phyloP scores from a whole-genome alignment of 2,329 filamentous ascomycete genomes.

The Fusarium zealandicum region DNA sequence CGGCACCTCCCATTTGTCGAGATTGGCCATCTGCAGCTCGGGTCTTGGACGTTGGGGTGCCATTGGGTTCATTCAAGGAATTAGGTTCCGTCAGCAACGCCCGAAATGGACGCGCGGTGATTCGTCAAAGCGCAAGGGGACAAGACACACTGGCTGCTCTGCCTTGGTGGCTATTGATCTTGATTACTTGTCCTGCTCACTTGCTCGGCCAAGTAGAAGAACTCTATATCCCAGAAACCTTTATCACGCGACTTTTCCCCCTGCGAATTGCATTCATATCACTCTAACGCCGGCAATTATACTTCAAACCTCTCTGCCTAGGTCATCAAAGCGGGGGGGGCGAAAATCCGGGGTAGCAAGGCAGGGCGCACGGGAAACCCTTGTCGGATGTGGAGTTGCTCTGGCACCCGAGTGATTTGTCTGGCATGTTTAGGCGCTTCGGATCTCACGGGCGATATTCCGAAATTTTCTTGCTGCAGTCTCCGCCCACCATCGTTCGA shows the following conservation, averaged over 20 bases:
- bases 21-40: slow-evolving; percentile 27
- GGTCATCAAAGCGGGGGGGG: slow-evolving; percentile 30
- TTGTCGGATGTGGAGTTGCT: slow-evolving; percentile 35
- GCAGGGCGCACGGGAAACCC: slow-evolving; percentile 25
- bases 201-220: not conserved
- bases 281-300: no score
- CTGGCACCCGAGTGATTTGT: not conserved
- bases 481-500: slow-evolving; percentile 22
- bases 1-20: slow-evolving; percentile 29
- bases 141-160: not conserved
- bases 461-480: no score
- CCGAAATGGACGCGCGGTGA: slow-evolving; percentile 27
- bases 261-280: not conserved
- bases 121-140: slow-evolving; percentile 32
- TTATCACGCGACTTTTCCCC: slow-evolving; percentile 18
- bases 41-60: slow-evolving; percentile 22
- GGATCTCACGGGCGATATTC: no score
- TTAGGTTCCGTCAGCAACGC: slow-evolving; percentile 24
- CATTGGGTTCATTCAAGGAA: slow-evolving; percentile 1
- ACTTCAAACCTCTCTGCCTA: not conserved
- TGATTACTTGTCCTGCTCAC: not conserved
- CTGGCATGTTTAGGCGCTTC: not conserved
- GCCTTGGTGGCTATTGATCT: not conserved
- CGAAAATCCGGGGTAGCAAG: slow-evolving; percentile 43
- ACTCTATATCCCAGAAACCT: not conserved